A percentile compares a stretch with the other conserved stretches of the same genome.
phyloP scores from a whole-genome alignment of 768 basidiomycete species.

The Kwoniella dendrophila region DNA sequence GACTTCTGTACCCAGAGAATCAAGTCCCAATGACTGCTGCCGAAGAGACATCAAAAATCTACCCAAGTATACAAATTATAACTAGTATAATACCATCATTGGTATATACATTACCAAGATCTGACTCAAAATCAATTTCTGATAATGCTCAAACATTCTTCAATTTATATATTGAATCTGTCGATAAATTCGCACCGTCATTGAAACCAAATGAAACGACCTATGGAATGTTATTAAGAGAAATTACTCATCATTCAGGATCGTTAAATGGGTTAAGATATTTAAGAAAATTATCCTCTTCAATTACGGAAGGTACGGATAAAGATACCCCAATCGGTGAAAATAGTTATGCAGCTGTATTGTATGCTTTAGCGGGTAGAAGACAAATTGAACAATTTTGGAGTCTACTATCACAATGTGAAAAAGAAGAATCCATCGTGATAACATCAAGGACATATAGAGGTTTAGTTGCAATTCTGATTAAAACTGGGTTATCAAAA shows the following conservation, averaged over 20 bases:
- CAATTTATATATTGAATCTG: not conserved
- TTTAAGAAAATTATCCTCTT: constrained; percentile 15
- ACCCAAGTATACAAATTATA: constrained; percentile 16
- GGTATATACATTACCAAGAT: constrained; percentile 9
- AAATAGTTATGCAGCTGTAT: constrained; percentile 14
- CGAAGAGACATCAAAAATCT: too few relatives aligned
- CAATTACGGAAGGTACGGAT: too few relatives aligned
- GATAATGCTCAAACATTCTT: constrained; percentile 6
- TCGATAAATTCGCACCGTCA: constrained; percentile 15
- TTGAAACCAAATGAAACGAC: constrained; percentile 20
- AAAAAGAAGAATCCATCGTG: constrained; percentile 14
- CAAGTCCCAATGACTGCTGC: not conserved
- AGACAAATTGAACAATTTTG: constrained; percentile 10
- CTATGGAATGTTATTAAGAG: constrained; percentile 21
- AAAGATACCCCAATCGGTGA: constrained; percentile 17
- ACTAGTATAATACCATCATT: constrained; percentile 32
- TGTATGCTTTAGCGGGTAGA: constrained; percentile 23
- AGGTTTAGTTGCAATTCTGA: constrained; percentile 18
- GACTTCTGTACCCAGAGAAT: not conserved
- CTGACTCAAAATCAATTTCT: constrained; percentile 7
- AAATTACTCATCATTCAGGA: constrained; percentile 22
- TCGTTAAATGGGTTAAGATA: constrained; percentile 17
- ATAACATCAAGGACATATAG: constrained; percentile 16
- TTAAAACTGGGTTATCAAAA: constrained; percentile 15
- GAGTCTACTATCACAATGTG: constrained; percentile 25